A percentile compares a stretch with the other conserved stretches of the same genome.
These are phyloP conservation scores for Rubia yunnanensis DNA, from an alignment of 257 asterid genomes.

Conservation along the genomic window DNA sequence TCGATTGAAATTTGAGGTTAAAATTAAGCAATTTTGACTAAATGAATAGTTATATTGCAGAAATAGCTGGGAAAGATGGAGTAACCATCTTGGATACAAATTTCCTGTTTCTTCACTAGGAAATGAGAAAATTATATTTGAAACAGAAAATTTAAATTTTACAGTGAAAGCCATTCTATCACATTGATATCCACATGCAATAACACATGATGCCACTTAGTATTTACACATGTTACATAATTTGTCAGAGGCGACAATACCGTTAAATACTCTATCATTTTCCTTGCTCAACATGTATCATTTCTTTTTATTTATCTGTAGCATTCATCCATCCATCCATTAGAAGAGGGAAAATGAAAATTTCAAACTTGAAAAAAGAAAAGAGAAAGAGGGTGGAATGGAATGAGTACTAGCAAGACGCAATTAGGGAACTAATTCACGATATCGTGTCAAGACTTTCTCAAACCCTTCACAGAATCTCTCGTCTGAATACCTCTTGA, in stretches of 20 bases:
- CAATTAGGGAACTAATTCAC: slow-evolving; percentile 81
- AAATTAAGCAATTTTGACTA: too few relatives aligned
- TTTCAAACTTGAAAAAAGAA: not conserved
- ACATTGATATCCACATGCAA: not conserved
- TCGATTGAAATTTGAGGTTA: too few relatives aligned
- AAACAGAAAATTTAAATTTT: not conserved
- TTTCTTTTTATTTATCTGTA: not conserved
- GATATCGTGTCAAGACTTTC: slow-evolving; percentile 73
- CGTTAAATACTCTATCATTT: not conserved
- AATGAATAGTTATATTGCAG: too few relatives aligned
- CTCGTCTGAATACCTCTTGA: slow-evolving; percentile 82
- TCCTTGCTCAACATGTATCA: not conserved
- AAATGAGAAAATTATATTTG: not conserved
- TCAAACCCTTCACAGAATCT: slow-evolving; percentile 88
- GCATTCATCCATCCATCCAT: not conserved
- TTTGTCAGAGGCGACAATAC: not conserved
- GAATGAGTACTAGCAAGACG: slow-evolving; percentile 62
- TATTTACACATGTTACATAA: not conserved
- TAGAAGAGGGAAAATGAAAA: not conserved
- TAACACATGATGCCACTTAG: not conserved
- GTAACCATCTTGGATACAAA: not conserved
- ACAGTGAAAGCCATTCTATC: not conserved
- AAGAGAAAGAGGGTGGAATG: slow-evolving; percentile 1
- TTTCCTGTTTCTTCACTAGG: too few relatives aligned
- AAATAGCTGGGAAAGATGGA: too few relatives aligned